Conservation (phyloP, 495 filamentous ascomycete genomes). For the Aspergillus heteromorphus region DNA sequence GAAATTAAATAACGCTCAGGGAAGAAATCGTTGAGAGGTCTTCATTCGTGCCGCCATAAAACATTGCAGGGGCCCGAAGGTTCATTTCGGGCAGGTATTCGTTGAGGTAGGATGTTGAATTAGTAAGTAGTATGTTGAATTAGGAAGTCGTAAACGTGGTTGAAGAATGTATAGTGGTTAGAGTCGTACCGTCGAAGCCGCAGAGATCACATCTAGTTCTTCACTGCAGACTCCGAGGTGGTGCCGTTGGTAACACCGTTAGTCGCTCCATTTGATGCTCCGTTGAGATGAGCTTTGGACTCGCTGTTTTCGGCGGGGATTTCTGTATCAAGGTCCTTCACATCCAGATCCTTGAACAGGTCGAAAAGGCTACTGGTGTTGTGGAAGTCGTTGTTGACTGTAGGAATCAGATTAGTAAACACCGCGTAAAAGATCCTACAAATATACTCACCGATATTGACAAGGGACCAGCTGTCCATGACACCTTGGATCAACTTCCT, state of each 20-base stretch:
- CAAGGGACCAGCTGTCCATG: conserved; percentile 85
- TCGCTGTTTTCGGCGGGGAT: conserved; percentile 17
- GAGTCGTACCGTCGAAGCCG: not conserved
- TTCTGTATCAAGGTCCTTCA: conserved; percentile 56
- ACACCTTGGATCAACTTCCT: conserved; percentile 74
- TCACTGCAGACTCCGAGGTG: conserved; percentile 6
- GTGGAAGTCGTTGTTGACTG: conserved; percentile 97
- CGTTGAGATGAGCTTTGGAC: conserved; percentile 10
- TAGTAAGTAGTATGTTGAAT: conserved; percentile 21
- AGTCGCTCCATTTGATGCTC: conserved; percentile 14
- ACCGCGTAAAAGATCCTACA: not conserved
- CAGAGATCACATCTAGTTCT: conserved; percentile 23
- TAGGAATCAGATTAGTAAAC: conserved; percentile 19
- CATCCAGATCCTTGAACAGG: conserved; percentile 73
- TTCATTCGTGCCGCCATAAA: conserved; percentile 46
- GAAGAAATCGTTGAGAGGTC: conserved; percentile 50
- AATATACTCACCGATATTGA: conserved; percentile 79
- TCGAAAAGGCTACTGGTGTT: conserved; percentile 69
- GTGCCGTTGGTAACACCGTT: conserved; percentile 8
- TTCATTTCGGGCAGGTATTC: conserved; percentile 22
- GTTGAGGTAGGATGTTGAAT: conserved; percentile 46
- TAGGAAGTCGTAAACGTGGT: conserved; percentile 17
- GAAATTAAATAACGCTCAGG: conserved; percentile 40
- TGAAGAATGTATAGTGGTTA: conserved; percentile 7
- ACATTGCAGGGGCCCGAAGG: conserved; percentile 33